Evolutionary conservation across 2,329 filamentous ascomycete species (phyloP).

Genomic region (Rugonectria rugulosa): DNA sequence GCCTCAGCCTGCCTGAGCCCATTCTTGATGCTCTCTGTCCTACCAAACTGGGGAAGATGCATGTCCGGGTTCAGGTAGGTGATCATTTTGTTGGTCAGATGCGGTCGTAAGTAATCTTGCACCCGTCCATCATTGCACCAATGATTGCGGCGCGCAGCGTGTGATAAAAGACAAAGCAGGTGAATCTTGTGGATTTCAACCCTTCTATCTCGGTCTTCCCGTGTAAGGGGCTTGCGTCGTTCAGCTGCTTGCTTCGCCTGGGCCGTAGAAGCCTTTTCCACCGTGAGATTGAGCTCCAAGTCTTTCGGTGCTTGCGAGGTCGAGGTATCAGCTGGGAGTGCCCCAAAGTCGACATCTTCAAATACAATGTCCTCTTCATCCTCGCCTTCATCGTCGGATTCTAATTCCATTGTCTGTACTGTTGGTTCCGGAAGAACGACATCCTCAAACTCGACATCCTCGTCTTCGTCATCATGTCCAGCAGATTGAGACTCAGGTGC

Average conservation of each 20-base stretch:
- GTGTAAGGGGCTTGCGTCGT: slow-evolving; percentile 61
- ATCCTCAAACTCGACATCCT: slow-evolving; percentile 59
- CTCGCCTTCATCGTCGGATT: slow-evolving; percentile 58
- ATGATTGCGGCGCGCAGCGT: slow-evolving; percentile 78
- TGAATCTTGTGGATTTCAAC: slow-evolving; percentile 87
- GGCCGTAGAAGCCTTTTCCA: slow-evolving; percentile 48
- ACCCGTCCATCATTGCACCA: slow-evolving; percentile 85
- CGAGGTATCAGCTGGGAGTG: slow-evolving; percentile 33
- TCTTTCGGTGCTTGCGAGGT: slow-evolving; percentile 42
- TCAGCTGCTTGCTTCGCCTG: slow-evolving; percentile 43
- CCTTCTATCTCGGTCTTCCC: slow-evolving; percentile 63
- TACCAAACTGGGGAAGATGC: slow-evolving; percentile 75
- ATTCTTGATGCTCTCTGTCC: slow-evolving; percentile 78
- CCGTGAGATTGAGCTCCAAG: slow-evolving; percentile 62
- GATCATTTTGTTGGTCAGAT: slow-evolving; percentile 72
- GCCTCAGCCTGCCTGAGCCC: slow-evolving; percentile 75
- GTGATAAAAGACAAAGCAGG: slow-evolving; percentile 80
- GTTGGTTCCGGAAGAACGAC: slow-evolving; percentile 56
- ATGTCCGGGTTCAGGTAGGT: slow-evolving; percentile 73
- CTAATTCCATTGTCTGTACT: slow-evolving; percentile 59
- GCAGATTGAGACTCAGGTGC: slow-evolving; percentile 8
- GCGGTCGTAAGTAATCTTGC: slow-evolving; percentile 69
- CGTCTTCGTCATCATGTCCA: slow-evolving; percentile 47
- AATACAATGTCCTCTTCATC: slow-evolving; percentile 54
- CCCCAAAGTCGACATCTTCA: slow-evolving; percentile 57